These are phyloP conservation scores for Isoetes taiwanensis DNA, from an alignment of 75 land plant genomes.

Conservation along the genomic window DNA sequence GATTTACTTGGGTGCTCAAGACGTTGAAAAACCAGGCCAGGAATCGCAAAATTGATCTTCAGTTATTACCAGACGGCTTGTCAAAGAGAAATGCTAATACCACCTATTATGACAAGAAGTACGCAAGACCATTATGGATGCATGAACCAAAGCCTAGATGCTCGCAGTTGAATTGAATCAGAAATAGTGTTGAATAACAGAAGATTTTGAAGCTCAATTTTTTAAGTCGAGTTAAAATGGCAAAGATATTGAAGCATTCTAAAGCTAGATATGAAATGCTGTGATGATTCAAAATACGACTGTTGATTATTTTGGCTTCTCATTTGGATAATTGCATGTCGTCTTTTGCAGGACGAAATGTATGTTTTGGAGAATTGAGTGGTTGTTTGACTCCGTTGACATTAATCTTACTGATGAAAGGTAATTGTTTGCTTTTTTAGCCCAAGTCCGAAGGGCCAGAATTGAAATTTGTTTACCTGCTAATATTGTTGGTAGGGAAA, in stretches of 20 bases:
- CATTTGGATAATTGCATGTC: background rate
- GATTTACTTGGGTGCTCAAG: constrained; percentile 10
- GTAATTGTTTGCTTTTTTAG: constrained; percentile 19
- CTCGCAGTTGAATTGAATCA: too few relatives aligned
- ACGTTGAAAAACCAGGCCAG: constrained; percentile 37
- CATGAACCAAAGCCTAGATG: too few relatives aligned
- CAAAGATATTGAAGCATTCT: too few relatives aligned
- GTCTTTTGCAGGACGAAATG: constrained; percentile 41
- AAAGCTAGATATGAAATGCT: too few relatives aligned
- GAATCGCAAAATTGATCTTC: constrained; percentile 32
- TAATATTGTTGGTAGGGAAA: background rate
- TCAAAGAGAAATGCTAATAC: constrained; percentile 48
- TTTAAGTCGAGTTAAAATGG: too few relatives aligned
- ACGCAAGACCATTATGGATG: background rate
- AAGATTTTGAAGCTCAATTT: too few relatives aligned
- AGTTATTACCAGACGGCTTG: constrained; percentile 64
- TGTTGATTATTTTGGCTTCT: background rate
- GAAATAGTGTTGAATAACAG: too few relatives aligned
- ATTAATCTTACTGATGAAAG: constrained; percentile 37
- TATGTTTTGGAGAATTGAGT: constrained; percentile 88
- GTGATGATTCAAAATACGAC: too few relatives aligned
- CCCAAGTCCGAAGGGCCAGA: background rate
- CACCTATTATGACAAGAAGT: constrained; percentile 43
- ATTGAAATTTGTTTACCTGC: background rate
- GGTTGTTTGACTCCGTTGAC: constrained; percentile 66